phyloP scores from a whole-genome alignment of 1,139 yeast genomes.

The Wickerhamomyces sp. region DNA sequence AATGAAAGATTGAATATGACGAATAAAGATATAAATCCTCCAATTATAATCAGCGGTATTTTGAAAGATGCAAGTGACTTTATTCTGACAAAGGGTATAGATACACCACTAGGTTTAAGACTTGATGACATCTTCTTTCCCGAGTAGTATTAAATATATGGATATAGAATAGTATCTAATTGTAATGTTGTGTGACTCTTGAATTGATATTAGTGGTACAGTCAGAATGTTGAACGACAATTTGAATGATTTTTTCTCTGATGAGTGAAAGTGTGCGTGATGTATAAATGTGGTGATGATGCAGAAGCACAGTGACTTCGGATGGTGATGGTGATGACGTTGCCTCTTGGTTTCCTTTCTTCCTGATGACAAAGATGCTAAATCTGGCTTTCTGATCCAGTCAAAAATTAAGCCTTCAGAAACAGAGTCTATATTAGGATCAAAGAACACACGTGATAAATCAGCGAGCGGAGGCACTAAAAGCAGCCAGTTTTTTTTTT shows the following conservation, averaged over 20 bases:
- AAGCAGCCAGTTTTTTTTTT: neutral
- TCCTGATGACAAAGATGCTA: neutral
- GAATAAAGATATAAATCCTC: slow-evolving; percentile 10
- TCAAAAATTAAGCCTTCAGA: neutral
- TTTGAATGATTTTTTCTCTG: too few species aligned
- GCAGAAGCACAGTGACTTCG: too few species aligned
- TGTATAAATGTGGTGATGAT: too few species aligned
- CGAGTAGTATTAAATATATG: too few species aligned
- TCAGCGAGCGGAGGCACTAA: neutral
- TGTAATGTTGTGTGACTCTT: too few species aligned
- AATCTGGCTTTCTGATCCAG: neutral
- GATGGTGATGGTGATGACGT: neutral
- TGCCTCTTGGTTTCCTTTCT: neutral
- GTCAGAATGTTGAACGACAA: too few species aligned
- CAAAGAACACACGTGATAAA: neutral
- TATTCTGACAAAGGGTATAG: neutral
- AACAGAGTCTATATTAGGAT: too few species aligned
- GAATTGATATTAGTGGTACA: too few species aligned
- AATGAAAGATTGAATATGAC: slow-evolving; percentile 13
- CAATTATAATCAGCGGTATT: slow-evolving; percentile 7
- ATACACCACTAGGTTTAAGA: neutral
- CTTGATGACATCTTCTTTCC: neutral
- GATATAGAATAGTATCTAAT: too few species aligned
- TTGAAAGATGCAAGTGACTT: neutral
- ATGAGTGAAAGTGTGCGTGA: too few species aligned